Evolutionary conservation across 306 rosid genomes (phyloP), one percentile per base, ranked within the genome.

Genomic region (Lathyrus aphaca): DNA sequence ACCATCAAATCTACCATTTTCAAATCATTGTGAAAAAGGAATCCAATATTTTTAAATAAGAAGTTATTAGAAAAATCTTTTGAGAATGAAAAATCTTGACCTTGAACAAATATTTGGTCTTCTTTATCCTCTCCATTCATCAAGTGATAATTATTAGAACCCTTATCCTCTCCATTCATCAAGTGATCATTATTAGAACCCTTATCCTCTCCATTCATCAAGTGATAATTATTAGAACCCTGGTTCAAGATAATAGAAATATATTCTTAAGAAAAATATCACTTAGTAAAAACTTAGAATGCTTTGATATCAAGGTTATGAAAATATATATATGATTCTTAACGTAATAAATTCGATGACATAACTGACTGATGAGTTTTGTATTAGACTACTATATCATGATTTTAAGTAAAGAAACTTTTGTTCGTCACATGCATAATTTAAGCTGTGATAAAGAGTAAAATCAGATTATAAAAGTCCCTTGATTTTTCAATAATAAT

Each of bases 21-120:
- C 72, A 51, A 55, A 58, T 78, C 78, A 54, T 76, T 62, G 48
- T 83, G 78, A 0, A 82, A 80, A 80, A 72, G 79, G 6, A 73
- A 43, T 60, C 69, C 87, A 68, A 43, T 80, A 37, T 70, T 51
- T 32, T 56, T 78, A 35, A 73, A 53, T 45, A 76, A 25, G 49
- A 74, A 51, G 16, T 84, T 81, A 44, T 69, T 76, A 0, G 82
- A 8, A 80, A 87, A 80, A 49, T 83, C 96, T 55, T 62, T 66
- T 6, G 81, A 70, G 81, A 87, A 77, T 56, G 88, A 82, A 80
- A 84, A 89, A 68, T 83, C 82, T 62, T 77, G 86, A 82, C 66
- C 86, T 58, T 81, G 82, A 30, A 44, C 68, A 71, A 62, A 27
- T 68, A 75, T 72, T 72, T 79, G 80, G 71, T 43, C 53, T 38